phyloP scores from a whole-genome alignment of 306 rosid species.

The Glycine soja region DNA sequence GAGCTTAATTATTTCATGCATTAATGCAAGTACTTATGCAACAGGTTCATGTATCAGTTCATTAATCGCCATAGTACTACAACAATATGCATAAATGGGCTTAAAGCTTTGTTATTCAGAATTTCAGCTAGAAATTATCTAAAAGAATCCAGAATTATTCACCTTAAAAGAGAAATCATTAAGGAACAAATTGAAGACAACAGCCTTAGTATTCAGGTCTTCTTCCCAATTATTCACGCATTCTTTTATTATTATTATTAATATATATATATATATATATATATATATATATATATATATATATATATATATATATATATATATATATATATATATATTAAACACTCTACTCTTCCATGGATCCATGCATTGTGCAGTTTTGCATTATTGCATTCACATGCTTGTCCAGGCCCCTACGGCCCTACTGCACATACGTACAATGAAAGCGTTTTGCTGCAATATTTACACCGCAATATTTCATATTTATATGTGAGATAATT shows the following conservation, averaged over 20 bases:
- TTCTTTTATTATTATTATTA: not conserved
- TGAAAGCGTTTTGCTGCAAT: conserved; percentile 7
- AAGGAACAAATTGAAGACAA: not conserved
- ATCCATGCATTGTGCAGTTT: not conserved
- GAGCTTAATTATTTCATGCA: not conserved
- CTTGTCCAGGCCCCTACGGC: conserved; percentile 11
- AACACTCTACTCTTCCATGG: too few species aligned
- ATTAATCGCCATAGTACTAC: not conserved
- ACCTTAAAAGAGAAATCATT: not conserved
- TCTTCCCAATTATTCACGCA: not conserved
- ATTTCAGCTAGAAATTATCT: not conserved
- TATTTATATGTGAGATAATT: not conserved
- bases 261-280: too few species aligned
- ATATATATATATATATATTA: too few species aligned
- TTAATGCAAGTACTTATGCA: not conserved
- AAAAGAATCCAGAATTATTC: not conserved
- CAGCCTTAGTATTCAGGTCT: not conserved
- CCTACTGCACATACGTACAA: not conserved
- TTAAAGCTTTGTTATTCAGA: not conserved
- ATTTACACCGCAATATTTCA: too few species aligned
- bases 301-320: too few species aligned
- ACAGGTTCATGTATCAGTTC: not conserved
- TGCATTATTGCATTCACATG: conserved; percentile 30
- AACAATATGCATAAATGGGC: not conserved
- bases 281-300: too few species aligned